Evolutionary conservation across 176 grass and related monocot species (phyloP), one percentile per base, ranked within the genome.

Genomic region (Avena insularis): DNA sequence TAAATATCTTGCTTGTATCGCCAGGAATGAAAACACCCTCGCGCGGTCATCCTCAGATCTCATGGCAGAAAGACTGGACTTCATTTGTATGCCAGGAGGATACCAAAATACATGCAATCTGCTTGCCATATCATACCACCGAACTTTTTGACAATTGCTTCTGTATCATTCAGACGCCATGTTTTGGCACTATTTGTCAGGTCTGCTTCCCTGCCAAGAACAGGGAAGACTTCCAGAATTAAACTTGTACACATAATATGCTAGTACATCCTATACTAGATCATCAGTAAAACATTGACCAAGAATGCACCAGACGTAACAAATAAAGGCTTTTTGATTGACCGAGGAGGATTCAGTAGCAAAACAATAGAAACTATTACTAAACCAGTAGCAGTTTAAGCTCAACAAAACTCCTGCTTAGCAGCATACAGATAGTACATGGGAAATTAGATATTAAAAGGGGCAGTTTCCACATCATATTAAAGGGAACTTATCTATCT

Each of bases 381-480:
- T 14, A 71, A 88, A 79, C 64, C 12, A 12, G 27, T 20, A 17
- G 54, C 4, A 56, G 48, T 69, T 59, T 17, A 88, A 71, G 67
- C 20, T 71, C 81, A 55, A 62, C 51, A 76, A 88, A 78, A 68
- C 20, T 45, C 7, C 20, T 33, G 29, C 54, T 58, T 79, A 33
- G 19, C 16, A 79, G 19, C 45, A 79, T 23, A 61, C 29, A 53
- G 27, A 46, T 14, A 54, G 31, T 84, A 75, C 81, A 86, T 31
- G 50, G 6, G 27, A 29, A 65, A 76, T 74, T 80, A 64, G 31
- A 74, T 12, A 71, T 62, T 46, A 63, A 38, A 62, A 4, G 11
- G 11, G 12, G 51, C 35, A 64, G 31, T 86, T 79, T 86, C 79
- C 45, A 83, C 71, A 81, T 78, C 11, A 86, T 63, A 90, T 79